phyloP scores from a whole-genome alignment of 495 filamentous ascomycete species.

The Podospora comata region DNA sequence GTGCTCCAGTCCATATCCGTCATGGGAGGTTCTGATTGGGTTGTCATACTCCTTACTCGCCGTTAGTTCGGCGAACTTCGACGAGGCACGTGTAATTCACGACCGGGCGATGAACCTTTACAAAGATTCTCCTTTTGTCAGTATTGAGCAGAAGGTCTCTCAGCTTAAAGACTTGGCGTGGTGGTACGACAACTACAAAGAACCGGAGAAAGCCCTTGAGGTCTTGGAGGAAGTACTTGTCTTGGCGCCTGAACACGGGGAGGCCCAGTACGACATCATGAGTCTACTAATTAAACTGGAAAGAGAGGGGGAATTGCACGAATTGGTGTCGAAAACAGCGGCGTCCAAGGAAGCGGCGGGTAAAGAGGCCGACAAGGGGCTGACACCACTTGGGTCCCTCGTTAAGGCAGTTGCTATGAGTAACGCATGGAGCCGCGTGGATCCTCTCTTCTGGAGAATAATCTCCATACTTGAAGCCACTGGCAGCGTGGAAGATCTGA shows the following conservation, averaged over 20 bases:
- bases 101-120: not conserved
- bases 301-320: not conserved
- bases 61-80: not conserved
- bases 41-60: not conserved
- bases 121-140: not conserved
- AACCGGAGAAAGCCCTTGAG: not conserved
- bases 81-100: not conserved
- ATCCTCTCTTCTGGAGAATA: not conserved
- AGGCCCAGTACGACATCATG: not conserved
- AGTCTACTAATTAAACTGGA: not conserved
- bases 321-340: not conserved
- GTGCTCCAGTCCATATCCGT: not conserved
- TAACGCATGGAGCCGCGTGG: not conserved
- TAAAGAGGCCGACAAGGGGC: slow-evolving; percentile 5
- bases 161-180: not conserved
- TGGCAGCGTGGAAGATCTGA: not conserved
- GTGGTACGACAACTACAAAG: not conserved
- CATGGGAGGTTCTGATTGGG: not conserved
- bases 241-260: not conserved
- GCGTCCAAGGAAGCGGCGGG: not conserved
- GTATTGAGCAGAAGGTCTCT: too few species aligned
- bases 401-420: not conserved
- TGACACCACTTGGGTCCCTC: not conserved
- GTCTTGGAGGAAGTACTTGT: not conserved
- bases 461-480: not conserved